These are phyloP conservation scores for Rhodotorula diobovata DNA, from an alignment of 768 basidiomycete species.

Conservation along the genomic window DNA sequence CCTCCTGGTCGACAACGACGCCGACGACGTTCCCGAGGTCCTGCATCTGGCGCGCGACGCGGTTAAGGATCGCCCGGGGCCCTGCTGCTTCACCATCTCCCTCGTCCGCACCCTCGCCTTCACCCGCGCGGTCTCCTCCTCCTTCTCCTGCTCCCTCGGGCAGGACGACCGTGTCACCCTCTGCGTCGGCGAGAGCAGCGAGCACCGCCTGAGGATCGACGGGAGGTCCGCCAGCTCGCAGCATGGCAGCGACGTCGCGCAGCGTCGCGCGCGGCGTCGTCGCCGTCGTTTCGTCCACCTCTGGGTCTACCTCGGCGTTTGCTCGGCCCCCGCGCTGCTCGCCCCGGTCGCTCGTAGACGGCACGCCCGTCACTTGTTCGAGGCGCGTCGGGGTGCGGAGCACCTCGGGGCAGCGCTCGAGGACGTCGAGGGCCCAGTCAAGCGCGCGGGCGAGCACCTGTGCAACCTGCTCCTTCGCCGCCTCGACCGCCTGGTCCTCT, in stretches of 20 bases:
- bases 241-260: background rate
- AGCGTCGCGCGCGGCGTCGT: background rate
- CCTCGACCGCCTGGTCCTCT: background rate
- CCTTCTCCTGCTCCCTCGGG: too few species aligned
- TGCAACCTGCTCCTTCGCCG: slow-evolving; percentile 3
- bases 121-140: background rate
- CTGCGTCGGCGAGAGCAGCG: background rate
- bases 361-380: slow-evolving; percentile 9
- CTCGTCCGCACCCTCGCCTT: background rate
- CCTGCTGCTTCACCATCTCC: background rate
- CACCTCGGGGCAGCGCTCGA: slow-evolving; percentile 18
- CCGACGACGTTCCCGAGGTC: background rate
- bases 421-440: slow-evolving; percentile 34
- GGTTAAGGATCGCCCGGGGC: background rate
- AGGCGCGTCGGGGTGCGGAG: background rate
- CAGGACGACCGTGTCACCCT: background rate
- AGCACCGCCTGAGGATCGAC: background rate
- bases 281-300: background rate
- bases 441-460: slow-evolving; percentile 7
- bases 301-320: background rate
- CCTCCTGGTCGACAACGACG: background rate
- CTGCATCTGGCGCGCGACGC: background rate
- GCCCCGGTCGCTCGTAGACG: too few species aligned
- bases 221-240: slow-evolving; percentile 41
- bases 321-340: too few species aligned